Percentiles rank a stretch among this genome's conserved stretches.
Conservation (phyloP, 2,329 filamentous ascomycete genomes). For the Helotiales sp. region DNA sequence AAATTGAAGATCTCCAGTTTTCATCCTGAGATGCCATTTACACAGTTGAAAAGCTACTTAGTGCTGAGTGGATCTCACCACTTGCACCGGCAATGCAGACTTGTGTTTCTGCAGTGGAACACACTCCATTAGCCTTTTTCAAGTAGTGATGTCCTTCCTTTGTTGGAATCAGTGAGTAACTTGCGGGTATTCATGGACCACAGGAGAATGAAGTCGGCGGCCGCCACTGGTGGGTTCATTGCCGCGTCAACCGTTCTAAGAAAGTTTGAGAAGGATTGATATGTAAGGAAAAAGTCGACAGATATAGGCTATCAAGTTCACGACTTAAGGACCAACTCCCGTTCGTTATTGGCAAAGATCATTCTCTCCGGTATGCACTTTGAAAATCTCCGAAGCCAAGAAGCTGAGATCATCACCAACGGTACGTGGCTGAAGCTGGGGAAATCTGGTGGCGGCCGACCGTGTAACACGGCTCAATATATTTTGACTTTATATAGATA, state of each 20-base stretch:
- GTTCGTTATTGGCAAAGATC: too few relatives aligned
- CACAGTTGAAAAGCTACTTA: background rate
- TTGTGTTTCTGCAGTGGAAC: background rate
- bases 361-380: background rate
- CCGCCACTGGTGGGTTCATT: too few relatives aligned
- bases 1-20: background rate
- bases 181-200: too few relatives aligned
- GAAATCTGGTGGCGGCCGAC: background rate
- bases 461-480: background rate
- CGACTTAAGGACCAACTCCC: too few relatives aligned
- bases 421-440: background rate
- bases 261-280: too few relatives aligned
- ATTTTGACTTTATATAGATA: background rate
- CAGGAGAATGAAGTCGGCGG: too few relatives aligned
- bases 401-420: background rate
- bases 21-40: background rate
- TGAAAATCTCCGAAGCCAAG: background rate
- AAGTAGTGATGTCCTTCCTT: background rate
- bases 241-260: too few relatives aligned
- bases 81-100: background rate
- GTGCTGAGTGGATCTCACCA: background rate
- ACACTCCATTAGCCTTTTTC: background rate
- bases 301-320: background rate
- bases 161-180: background rate
- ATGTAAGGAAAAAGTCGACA: too few relatives aligned